Percentiles rank a stretch among this genome's conserved stretches.
Evolutionary conservation across 1,139 yeast species (phyloP).

Genomic region (Sugiyamaella neomexicana): DNA sequence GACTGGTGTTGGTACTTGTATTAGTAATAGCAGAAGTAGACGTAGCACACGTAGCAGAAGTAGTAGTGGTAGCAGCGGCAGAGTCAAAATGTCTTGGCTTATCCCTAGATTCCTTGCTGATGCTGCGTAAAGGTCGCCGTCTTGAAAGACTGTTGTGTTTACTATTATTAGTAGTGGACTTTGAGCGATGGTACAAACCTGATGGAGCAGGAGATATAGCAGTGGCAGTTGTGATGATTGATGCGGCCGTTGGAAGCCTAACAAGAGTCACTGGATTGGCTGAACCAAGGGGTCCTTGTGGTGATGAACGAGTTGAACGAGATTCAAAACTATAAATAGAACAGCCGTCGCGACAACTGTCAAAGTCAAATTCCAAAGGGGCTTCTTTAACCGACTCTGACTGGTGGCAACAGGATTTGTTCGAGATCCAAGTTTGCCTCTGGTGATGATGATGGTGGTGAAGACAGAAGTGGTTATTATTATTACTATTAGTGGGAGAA

Average conservation of each 20-base stretch:
- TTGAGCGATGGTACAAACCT: background rate
- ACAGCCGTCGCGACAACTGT: background rate
- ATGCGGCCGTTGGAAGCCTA: background rate
- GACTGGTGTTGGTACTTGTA: background rate
- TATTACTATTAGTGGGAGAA: no score
- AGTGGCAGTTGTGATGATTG: slow-evolving; percentile 6
- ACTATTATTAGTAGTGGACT: background rate
- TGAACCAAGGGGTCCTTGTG: no score
- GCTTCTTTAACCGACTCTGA: background rate
- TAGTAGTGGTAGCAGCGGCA: background rate
- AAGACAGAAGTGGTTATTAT: no score
- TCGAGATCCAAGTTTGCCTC: background rate
- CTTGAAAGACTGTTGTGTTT: slow-evolving; percentile 3
- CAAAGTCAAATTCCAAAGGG: background rate
- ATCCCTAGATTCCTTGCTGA: background rate
- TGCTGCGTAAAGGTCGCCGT: background rate
- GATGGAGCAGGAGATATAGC: background rate
- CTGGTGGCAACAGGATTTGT: background rate
- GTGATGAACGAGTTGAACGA: background rate
- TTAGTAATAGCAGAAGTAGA: background rate
- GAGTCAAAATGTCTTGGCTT: background rate
- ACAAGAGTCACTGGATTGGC: background rate
- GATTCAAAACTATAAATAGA: background rate
- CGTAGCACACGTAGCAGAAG: background rate
- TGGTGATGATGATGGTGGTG: background rate